A percentile compares a stretch with the other conserved stretches of the same genome.
phyloP scores from a whole-genome alignment of 352 stramenopile species.

The Phytopythium vexans region DNA sequence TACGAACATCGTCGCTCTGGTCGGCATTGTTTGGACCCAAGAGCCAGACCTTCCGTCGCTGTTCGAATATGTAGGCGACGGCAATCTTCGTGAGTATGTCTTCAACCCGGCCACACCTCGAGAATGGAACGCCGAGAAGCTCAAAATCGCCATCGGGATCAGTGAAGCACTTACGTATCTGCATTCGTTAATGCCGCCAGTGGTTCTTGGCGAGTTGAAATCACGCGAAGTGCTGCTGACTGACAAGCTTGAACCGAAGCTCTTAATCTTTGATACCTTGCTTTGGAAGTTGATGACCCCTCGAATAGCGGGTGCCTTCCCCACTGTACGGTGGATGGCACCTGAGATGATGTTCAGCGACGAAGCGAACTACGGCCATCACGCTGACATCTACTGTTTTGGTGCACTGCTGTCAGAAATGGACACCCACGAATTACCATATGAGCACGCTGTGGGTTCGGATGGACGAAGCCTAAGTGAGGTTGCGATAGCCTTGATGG shows the following conservation, averaged over 20 bases:
- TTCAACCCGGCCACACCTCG: background rate
- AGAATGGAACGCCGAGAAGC: conserved; percentile 13
- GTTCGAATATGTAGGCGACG: background rate
- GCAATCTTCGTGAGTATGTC: background rate
- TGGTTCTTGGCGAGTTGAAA: conserved; percentile 80
- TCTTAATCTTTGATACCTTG: conserved; percentile 36
- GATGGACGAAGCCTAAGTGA: background rate
- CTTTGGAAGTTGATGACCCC: conserved; percentile 11
- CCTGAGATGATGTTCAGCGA: conserved; percentile 47
- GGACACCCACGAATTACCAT: conserved; percentile 36
- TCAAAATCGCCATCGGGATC: conserved; percentile 33
- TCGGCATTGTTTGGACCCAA: background rate
- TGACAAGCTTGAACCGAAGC: conserved; percentile 21
- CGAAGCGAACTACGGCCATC: conserved; percentile 44
- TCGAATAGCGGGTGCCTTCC: conserved; percentile 18
- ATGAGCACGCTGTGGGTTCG: conserved; percentile 6
- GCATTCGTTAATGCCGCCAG: conserved; percentile 19
- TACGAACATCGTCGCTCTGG: background rate
- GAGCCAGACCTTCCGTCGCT: background rate
- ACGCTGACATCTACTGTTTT: conserved; percentile 75
- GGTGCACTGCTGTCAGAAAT: conserved; percentile 48
- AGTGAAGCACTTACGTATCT: conserved; percentile 32
- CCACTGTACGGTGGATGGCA: conserved; percentile 59
- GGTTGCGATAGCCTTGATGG: background rate
- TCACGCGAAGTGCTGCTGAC: conserved; percentile 71